Base-by-base conservation (phyloP, 2,329 filamentous ascomycete genomes). In the Bertia moriformis region DNA sequence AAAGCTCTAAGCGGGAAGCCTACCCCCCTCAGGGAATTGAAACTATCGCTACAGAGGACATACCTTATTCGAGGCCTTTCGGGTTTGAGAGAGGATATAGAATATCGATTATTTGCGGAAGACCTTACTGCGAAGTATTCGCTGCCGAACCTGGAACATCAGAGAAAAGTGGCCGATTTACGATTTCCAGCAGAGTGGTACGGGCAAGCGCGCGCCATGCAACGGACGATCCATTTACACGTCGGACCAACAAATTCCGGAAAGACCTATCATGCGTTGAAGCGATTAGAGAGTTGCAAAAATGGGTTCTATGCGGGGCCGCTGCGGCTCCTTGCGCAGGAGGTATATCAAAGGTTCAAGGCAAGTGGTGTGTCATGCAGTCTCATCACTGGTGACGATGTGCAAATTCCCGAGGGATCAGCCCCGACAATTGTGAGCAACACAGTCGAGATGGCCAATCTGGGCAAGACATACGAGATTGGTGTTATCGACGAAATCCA, bases 401-500 rank as follows among this genome's bases (percentile, higher is more conserved):
- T 85, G 43, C 75, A 83, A 39, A 60, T 83, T 5, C 78, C 84
- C 0, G 63, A 76, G 37, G 60, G 32, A 18, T 7, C 10, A 35
- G 7, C 15, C 7, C 63, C 1, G 63, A 77, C 39, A 59, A 60
- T 93, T 51, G 71, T 70, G 41, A 89, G 86, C 52, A 95, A 91
- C 53, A 98, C 91, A 0, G 91, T 98, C 3, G 91, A 98, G 57
- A 98, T 98, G 72, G 60, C 69, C 4, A 71, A 71, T 1, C 52
- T 67, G n/a, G 69, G 62, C 48, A 46, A 59, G 3, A 54, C 56
- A 2, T 75, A 84, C 19, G 89, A 96, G 32, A 88, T 98, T 24
- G 89, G 86, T 1, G 89, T 98, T 47, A 89, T 98, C 45, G 91
- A 98, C 53, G 91, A 98, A 62, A 96, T 98, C 41, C 91, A 98